Percentiles rank a stretch among this genome's conserved stretches.
These are phyloP conservation scores for Mycena rosella DNA, from an alignment of 768 basidiomycete species.

Conservation along the genomic window DNA sequence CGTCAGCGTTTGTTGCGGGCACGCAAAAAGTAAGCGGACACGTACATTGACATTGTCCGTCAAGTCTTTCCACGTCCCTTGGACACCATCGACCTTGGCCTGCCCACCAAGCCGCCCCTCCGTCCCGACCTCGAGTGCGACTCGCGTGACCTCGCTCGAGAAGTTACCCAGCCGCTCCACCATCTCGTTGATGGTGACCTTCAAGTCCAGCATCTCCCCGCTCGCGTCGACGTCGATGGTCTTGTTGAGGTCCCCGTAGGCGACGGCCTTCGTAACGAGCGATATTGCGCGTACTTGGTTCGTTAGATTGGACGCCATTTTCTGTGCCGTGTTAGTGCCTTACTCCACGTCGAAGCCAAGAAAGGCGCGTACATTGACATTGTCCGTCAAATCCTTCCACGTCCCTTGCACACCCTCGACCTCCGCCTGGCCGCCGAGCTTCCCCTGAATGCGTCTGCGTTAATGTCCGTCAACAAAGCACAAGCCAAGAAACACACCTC, in stretches of 20 bases:
- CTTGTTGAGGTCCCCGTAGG: conserved; percentile 30
- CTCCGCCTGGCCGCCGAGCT: conserved; percentile 30
- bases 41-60: conserved; percentile 43
- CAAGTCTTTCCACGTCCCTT: conserved; percentile 36
- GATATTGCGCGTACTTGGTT: conserved; percentile 27
- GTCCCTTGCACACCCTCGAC: conserved; percentile 33
- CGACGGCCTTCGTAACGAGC: conserved; percentile 32
- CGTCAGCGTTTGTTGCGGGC: not conserved
- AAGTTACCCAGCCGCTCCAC: conserved; percentile 32
- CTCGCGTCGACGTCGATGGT: conserved; percentile 32
- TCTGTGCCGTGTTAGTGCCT: conserved; percentile 8
- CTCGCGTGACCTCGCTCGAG: conserved; percentile 33
- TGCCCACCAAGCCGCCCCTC: conserved; percentile 32
- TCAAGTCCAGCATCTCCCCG: conserved; percentile 37
- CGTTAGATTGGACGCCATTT: conserved; percentile 32
- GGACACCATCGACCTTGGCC: conserved; percentile 35
- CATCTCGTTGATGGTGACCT: conserved; percentile 38
- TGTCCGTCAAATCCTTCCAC: conserved; percentile 34
- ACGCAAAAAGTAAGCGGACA: conserved; percentile 38
- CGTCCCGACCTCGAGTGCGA: conserved; percentile 34
- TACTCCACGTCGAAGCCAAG: conserved; percentile 69
- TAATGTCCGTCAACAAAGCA: not conserved
- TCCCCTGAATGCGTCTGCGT: not conserved
- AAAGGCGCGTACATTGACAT: conserved; percentile 56
- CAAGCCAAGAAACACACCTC: not conserved